Percentiles rank a stretch among this genome's conserved stretches.
phyloP scores from a whole-genome alignment of 352 stramenopile species.

The Phytophthora megakarya region DNA sequence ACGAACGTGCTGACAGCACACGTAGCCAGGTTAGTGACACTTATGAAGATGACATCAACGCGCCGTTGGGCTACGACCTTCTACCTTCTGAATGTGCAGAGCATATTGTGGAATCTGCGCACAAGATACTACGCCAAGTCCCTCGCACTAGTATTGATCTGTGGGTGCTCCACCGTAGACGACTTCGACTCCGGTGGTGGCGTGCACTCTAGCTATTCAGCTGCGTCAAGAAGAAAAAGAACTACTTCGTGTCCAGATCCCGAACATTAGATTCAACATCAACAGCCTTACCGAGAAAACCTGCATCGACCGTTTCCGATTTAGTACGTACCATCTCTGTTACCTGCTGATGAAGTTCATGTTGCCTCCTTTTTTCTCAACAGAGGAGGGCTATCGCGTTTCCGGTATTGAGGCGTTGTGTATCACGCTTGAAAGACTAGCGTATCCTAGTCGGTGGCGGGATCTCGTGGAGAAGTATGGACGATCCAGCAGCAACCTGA shows the following conservation, averaged over 20 bases:
- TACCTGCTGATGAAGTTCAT: conserved; percentile 8
- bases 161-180: conserved; percentile 1
- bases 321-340: not conserved
- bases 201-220: conserved; percentile 12
- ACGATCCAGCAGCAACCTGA: no score
- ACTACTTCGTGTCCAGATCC: no score
- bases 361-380: conserved; percentile 5
- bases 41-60: no score
- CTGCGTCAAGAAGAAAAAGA: conserved; percentile 15
- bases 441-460: conserved; percentile 5
- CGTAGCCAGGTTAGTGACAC: no score
- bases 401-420: conserved; percentile 13
- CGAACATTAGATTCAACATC: not conserved
- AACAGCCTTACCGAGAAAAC: conserved; percentile 6
- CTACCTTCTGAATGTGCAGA: no score
- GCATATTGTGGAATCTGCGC: no score
- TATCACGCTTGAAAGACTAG: conserved; percentile 13
- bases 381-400: conserved; percentile 4
- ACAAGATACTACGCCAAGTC: no score
- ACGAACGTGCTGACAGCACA: no score
- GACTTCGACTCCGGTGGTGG: not conserved
- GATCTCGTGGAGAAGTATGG: no score
- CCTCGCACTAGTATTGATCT: conserved; percentile 3
- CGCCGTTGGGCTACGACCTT: no score
- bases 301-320: conserved; percentile 11